Conservation (phyloP, 768 basidiomycete species). For the Jaapia argillacea region DNA sequence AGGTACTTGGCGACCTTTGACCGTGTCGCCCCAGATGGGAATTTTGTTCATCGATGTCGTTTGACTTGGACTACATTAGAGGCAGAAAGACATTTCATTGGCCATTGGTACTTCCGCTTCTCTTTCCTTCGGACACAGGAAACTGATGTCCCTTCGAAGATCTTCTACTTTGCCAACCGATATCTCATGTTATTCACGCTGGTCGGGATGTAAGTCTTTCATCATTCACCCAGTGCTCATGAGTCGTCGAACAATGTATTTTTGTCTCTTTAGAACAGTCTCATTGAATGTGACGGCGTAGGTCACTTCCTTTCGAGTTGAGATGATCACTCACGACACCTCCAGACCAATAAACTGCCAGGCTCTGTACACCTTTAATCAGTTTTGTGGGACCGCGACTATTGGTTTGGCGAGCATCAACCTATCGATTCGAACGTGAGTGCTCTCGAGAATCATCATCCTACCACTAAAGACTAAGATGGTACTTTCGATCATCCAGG, state of each 20-base stretch:
- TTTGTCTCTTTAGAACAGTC: conserved; percentile 16
- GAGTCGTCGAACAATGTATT: background rate
- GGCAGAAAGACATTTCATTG: conserved; percentile 34
- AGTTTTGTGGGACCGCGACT: conserved; percentile 30
- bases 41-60: conserved; percentile 28
- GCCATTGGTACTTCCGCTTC: conserved; percentile 39
- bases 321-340: too few relatives aligned
- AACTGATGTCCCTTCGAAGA: too few relatives aligned
- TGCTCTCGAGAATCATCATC: background rate
- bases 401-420: conserved; percentile 37
- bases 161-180: conserved; percentile 35
- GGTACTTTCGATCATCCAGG: conserved; percentile 22
- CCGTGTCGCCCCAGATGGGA: conserved; percentile 28
- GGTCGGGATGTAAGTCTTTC: conserved; percentile 34
- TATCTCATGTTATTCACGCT: conserved; percentile 34
- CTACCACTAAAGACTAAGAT: conserved; percentile 4
- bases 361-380: conserved; percentile 36
- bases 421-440: conserved; percentile 34
- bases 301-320: too few relatives aligned
- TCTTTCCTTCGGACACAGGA: too few relatives aligned
- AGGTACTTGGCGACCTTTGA: too few relatives aligned
- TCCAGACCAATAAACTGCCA: conserved; percentile 34
- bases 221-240: too few relatives aligned
- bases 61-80: conserved; percentile 30
- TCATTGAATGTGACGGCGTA: conserved; percentile 28